Evolutionary conservation across 148 eudicot genomes (phyloP), one percentile per base, ranked within the genome.

Genomic region (Heliamphora exappendiculata): DNA sequence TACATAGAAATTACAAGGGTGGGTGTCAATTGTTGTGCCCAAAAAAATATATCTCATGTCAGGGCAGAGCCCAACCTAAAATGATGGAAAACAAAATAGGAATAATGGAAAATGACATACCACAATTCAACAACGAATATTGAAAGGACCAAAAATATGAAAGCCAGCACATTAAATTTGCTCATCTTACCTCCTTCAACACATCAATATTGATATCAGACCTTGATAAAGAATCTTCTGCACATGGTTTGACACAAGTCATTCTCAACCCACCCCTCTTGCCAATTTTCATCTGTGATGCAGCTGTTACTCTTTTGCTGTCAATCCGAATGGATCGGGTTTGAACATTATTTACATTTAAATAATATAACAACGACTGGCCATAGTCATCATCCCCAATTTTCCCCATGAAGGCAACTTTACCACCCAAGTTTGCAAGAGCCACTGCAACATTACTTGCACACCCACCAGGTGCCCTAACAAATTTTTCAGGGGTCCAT

Each of bases 361-460:
- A 75, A 82, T 80, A 87, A 86, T 86, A 89, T 36, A 92, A 22
- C 86, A 92, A 82, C 31, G 91, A 64, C 78, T 89, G 89, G 22
- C 98, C 98, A 82, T 37, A 92, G 53, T 85, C 89, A 80, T 94
- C 98, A 75, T 87, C 90, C 69, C 98, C 97, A 42, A 95, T 76
- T 85, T 95, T 95, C 22, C 97, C 97, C 97, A 95, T 95, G 70
- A 95, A 88, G 70, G 97, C 97, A 81, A 91, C 97, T 75, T 88
- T 87, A 24, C 96, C 89, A 19, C 94, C 96, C 66, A 89, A 76
- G 67, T 72, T 81, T 10, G 96, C 96, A 74, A 94, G 88, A 60
- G 92, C 91, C 63, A 94, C 77, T 12, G 96, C 92, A 72, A 94
- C 98, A 83, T 90, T 85, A 75, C 96, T 90, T n/a, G 92, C 86